Base-by-base conservation (phyloP, 2,329 filamentous ascomycete species). In the Tothia fuscella region DNA sequence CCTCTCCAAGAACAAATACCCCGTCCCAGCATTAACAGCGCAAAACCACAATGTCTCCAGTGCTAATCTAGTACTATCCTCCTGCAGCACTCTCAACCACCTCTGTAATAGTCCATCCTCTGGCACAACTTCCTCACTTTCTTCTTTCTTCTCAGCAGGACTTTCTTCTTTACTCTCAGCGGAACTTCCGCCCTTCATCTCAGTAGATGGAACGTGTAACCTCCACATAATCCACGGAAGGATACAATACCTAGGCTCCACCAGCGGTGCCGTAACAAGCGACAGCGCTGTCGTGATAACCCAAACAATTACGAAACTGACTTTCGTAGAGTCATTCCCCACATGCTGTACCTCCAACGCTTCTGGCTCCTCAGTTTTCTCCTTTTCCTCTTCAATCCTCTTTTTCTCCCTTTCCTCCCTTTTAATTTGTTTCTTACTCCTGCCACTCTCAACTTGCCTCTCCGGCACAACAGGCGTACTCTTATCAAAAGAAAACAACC, bases 221-320 rank as follows among this genome's bases (percentile, higher is more conserved):
- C 91, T 74, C 85, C 88, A 96, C 53, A 95, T 78, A 6, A 95
- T 74, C 86, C 87, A 98, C 0, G 89, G 88, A 10, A 95, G 70
- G 56, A 98, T 93, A 59, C 94, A 94, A 61, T 98, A 98, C 12
- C 91, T 76, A 12, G 91, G 91, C 59, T 98, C 91, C 7, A 98
- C 89, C 1, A 98, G 72, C 0, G 91, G 88, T 0, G 91, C 88
- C 1, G 86, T 91, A 42, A 94, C 65, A 10, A 98, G 72, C 1
- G 84, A 89, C 3, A 94, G 67, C 0, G 80, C 56, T 0, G 87
- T 87, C 0, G 88, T 73, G 4, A 78, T 62, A 6, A 94, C 57
- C 68, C 72, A 80, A 22, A 79, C 60, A 17, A 78, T 54, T 10
- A 75, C 60, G 50, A 78, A 79, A 51, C 68, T 70, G 31, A 64